These are phyloP conservation scores for Zymoseptoria tritici DNA, from an alignment of 2,329 filamentous ascomycete genomes.

Conservation along the genomic window DNA sequence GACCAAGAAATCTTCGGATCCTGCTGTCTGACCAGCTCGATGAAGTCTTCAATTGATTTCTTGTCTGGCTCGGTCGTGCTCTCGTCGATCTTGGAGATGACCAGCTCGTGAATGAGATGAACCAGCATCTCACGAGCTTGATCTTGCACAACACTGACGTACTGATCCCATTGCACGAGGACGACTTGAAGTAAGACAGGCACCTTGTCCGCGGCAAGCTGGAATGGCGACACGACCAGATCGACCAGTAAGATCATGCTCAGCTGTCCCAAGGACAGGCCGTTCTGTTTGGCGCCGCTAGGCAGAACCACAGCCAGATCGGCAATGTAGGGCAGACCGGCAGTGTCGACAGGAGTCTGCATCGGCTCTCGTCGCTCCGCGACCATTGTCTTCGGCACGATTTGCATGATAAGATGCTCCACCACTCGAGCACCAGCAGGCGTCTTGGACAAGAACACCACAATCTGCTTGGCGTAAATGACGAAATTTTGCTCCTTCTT, in stretches of 20 bases:
- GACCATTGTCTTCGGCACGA: conserved; percentile 94
- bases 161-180: conserved; percentile 94
- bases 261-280: conserved; percentile 86
- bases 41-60: conserved; percentile 73
- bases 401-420: conserved; percentile 84
- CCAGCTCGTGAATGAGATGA: conserved; percentile 90
- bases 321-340: conserved; percentile 77
- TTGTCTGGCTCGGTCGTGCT: conserved; percentile 60
- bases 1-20: conserved; percentile 83
- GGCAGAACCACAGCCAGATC: conserved; percentile 73
- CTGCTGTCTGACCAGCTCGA: conserved; percentile 78
- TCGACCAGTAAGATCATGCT: conserved; percentile 92
- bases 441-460: conserved; percentile 88
- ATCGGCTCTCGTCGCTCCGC: conserved; percentile 69
- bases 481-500: conserved; percentile 96
- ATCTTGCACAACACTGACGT: conserved; percentile 88
- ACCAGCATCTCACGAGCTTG: conserved; percentile 97
- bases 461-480: conserved; percentile 94
- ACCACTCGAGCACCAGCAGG: conserved; percentile 82
- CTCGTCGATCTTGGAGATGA: conserved; percentile 72
- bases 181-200: conserved; percentile 85
- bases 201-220: conserved; percentile 69
- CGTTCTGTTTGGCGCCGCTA: conserved; percentile 74
- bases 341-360: conserved; percentile 64
- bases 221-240: conserved; percentile 86